Conservation (phyloP, 2,329 filamentous ascomycete genomes). For the Penicillium italicum region DNA sequence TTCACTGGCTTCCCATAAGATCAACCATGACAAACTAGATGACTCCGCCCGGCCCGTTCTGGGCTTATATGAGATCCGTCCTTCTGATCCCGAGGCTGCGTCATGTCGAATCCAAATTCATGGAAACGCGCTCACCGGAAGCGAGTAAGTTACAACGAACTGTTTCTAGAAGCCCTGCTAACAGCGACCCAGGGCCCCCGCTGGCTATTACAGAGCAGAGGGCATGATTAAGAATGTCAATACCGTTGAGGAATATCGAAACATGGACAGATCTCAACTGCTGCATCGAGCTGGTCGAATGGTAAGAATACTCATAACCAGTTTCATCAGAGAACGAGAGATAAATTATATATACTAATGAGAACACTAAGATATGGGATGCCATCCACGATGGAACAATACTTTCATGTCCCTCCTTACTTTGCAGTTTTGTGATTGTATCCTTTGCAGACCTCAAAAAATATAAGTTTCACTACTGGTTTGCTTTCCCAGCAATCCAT, state of each 20-base stretch:
- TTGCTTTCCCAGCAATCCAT: constrained; percentile 89
- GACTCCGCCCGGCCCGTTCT: constrained; percentile 83
- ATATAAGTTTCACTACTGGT: constrained; percentile 98
- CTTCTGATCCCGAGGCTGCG: constrained; percentile 65
- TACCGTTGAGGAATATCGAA: constrained; percentile 88
- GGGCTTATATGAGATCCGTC: constrained; percentile 82
- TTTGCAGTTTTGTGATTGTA: constrained; percentile 82
- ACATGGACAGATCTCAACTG: constrained; percentile 72
- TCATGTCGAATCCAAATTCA: constrained; percentile 89
- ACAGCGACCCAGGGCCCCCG: constrained; percentile 54
- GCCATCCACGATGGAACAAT: constrained; percentile 95
- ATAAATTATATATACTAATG: constrained; percentile 11
- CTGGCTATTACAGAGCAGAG: constrained; percentile 74
- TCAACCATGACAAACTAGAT: constrained; percentile 95
- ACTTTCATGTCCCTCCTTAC: constrained; percentile 86
- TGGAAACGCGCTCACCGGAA: constrained; percentile 77
- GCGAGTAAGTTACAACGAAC: constrained; percentile 61
- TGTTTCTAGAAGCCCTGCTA: not conserved
- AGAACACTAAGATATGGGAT: constrained; percentile 80
- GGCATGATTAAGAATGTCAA: constrained; percentile 96
- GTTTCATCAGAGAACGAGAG: not conserved
- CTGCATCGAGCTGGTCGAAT: constrained; percentile 75
- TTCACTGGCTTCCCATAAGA: constrained; percentile 85
- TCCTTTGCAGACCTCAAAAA: constrained; percentile 96
- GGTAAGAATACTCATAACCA: constrained; percentile 47